Evolutionary conservation across 768 basidiomycete species (phyloP), one percentile per base, ranked within the genome.

Genomic region (Suillus ampliporus): DNA sequence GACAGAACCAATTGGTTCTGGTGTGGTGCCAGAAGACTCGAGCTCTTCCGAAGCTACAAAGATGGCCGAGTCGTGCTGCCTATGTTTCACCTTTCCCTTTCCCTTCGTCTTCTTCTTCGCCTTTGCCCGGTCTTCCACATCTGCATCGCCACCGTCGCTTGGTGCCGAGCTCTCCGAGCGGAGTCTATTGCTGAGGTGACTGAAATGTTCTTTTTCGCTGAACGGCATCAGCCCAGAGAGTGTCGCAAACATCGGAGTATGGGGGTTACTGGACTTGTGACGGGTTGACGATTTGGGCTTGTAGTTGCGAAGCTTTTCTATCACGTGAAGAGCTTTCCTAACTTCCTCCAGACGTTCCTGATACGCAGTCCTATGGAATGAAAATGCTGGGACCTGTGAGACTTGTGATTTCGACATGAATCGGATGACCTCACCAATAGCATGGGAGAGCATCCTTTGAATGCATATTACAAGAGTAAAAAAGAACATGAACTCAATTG

Each of bases 321-420:
- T 83, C 46, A 86, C 85, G 4, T 71, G 71, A 4, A 92, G 79
- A 1, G 86, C 79, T 44, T 79, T 74, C 61, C 79, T 75, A 7
- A 92, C 82, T n/a, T 78, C 76, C 11, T 85, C 81, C 5, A 92
- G 76, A 54, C 91, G 89, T 38, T 93, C 91, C 67, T 81, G 82
- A 72, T 86, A 94, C 11, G 92, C 92, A 4, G 84, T 88, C n/a
- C 81, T 84, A 71, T 93, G 91, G 74, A 94, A 94, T 21, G 83
- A 81, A 67, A 90, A 89, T 0, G 91, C 90, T 83, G 51, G 23
- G 21, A 19, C 19, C 21, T 15, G n/a, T 46, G 21, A 61, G 64
- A 19, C 38, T 41, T 34, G 26, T 64, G 64, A 23, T 21, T 10
- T 14, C 21, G 17, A 52, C 3, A 10, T 14, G 21, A 19, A n/a